Evolutionary conservation across 179 eudicot genomes (phyloP).

Genomic region (Vitellaria paradoxa): DNA sequence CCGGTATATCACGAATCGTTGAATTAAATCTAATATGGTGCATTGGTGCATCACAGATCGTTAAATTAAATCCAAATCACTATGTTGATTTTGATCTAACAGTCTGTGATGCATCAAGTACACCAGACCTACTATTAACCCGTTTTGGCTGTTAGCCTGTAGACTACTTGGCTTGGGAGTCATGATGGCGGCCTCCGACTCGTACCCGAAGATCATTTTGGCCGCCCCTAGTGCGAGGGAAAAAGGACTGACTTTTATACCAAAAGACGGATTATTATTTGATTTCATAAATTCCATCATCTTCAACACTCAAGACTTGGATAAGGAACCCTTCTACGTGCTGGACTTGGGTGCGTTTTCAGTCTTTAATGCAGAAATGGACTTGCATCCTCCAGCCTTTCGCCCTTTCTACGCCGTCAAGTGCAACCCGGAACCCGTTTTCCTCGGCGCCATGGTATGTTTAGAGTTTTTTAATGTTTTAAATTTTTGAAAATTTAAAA

Average conservation of each 20-base stretch:
- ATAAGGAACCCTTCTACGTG: slow-evolving; percentile 21
- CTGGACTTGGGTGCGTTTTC: slow-evolving; percentile 17
- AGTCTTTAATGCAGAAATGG: slow-evolving; percentile 18
- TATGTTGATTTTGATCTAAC: no score
- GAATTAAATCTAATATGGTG: no score
- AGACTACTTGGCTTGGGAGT: no score
- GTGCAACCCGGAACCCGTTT: slow-evolving; percentile 20
- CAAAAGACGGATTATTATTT: background rate
- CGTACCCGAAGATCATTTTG: background rate
- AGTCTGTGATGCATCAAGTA: no score
- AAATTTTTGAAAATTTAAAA: no score
- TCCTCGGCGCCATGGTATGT: slow-evolving; percentile 17
- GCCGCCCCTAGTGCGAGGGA: slow-evolving; percentile 2
- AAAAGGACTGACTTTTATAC: background rate
- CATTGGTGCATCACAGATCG: no score
- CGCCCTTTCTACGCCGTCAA: slow-evolving; percentile 28
- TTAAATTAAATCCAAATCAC: no score
- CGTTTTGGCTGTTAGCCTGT: no score
- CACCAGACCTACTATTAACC: no score
- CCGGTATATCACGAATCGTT: no score
- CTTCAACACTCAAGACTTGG: background rate
- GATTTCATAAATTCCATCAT: slow-evolving; percentile 9
- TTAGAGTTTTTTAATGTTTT: slow-evolving; percentile 25
- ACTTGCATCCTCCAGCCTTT: slow-evolving; percentile 8
- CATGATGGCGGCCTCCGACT: no score